Conservation (phyloP, 2,329 filamentous ascomycete genomes). For the Fusarium sp. region DNA sequence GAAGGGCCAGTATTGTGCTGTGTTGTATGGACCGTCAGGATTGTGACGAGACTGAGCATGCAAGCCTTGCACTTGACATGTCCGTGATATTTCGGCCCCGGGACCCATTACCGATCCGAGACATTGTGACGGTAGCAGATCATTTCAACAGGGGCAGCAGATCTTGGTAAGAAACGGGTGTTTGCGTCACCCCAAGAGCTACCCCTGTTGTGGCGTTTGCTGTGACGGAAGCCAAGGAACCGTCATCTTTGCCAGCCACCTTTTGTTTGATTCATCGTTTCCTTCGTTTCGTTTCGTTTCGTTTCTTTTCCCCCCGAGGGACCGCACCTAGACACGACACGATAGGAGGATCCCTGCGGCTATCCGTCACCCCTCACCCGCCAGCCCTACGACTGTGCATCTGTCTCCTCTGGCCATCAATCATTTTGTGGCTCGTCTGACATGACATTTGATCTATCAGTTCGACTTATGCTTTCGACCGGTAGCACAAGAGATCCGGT, state of each 20-base stretch:
- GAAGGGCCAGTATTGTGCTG: not conserved
- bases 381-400: slow-evolving; percentile 15
- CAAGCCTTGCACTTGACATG: not conserved
- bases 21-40: not conserved
- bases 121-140: slow-evolving; percentile 22
- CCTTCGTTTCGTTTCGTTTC: not conserved
- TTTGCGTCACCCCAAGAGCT: slow-evolving; percentile 17
- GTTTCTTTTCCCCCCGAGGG: not conserved
- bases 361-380: not conserved
- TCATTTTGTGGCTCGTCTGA: slow-evolving; percentile 15
- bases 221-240: slow-evolving; percentile 6
- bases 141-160: slow-evolving; percentile 18
- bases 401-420: not conserved
- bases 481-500: slow-evolving; percentile 39
- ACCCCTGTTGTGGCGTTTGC: slow-evolving; percentile 20
- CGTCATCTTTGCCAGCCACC: slow-evolving; percentile 9
- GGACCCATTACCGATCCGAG: slow-evolving; percentile 12
- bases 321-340: not conserved
- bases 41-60: slow-evolving; percentile 1
- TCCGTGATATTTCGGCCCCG: slow-evolving; percentile 34
- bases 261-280: not conserved
- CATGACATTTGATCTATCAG: slow-evolving; percentile 1
- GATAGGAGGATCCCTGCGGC: slow-evolving; percentile 4
- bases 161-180: slow-evolving; percentile 16
- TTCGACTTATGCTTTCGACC: not conserved